Evolutionary conservation across 768 basidiomycete species (phyloP).

Genomic region (Russula sp.): DNA sequence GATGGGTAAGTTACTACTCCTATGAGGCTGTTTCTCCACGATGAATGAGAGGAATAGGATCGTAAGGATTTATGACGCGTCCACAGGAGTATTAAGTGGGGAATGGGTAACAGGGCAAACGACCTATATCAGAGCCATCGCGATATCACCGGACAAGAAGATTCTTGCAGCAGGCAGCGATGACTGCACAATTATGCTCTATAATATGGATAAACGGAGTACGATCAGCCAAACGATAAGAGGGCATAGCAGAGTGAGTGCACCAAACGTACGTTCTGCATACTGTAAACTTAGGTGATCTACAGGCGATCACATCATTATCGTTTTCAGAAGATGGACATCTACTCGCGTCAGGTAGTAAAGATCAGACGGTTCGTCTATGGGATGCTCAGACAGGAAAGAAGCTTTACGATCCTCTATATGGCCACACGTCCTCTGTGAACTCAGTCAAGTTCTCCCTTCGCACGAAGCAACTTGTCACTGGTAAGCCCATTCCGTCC

Average conservation of each 20-base stretch:
- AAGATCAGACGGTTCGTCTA: slow-evolving; percentile 8
- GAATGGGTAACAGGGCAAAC: slow-evolving; percentile 13
- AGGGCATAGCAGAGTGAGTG: slow-evolving; percentile 8
- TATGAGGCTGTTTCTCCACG: not conserved
- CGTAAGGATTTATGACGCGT: slow-evolving; percentile 12
- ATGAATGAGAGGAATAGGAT: slow-evolving; percentile 2
- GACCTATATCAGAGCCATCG: slow-evolving; percentile 18
- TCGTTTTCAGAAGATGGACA: slow-evolving; percentile 5
- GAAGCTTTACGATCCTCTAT: slow-evolving; percentile 6
- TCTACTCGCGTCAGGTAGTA: slow-evolving; percentile 3
- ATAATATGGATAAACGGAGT: slow-evolving; percentile 2
- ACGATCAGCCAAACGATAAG: not conserved
- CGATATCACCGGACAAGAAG: slow-evolving; percentile 25
- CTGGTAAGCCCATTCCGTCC: not conserved
- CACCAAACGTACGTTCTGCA: not conserved
- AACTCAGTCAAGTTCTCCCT: slow-evolving; percentile 16
- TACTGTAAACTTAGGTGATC: not conserved
- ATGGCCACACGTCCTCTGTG: slow-evolving; percentile 6
- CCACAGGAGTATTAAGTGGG: slow-evolving; percentile 6
- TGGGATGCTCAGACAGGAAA: slow-evolving; percentile 13
- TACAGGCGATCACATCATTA: slow-evolving; percentile 1
- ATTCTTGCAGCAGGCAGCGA: slow-evolving; percentile 20
- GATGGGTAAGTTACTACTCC: slow-evolving; percentile 1
- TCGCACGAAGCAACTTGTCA: slow-evolving; percentile 17
- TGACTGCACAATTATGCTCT: slow-evolving; percentile 5